These are phyloP conservation scores for Fusarium penzigii DNA, from an alignment of 2,329 filamentous ascomycete species.

Conservation along the genomic window DNA sequence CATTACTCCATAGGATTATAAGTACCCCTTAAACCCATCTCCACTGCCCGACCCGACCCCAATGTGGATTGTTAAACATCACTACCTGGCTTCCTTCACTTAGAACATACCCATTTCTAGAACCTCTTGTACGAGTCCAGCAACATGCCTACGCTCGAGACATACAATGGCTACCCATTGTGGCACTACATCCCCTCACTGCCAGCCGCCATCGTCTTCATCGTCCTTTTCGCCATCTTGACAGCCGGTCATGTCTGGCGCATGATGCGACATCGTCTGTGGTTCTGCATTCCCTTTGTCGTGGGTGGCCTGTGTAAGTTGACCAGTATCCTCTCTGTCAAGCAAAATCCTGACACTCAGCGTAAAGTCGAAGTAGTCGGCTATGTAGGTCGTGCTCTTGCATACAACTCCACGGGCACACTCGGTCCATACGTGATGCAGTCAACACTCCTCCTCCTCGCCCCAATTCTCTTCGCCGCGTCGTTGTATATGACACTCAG, in stretches of 20 bases:
- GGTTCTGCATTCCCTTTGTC: constrained; percentile 51
- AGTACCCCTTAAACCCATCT: not conserved
- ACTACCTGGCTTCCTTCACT: no score
- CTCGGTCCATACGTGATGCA: constrained; percentile 43
- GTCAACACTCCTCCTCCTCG: constrained; percentile 42
- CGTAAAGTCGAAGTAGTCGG: constrained; percentile 37
- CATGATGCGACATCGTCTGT: constrained; percentile 44
- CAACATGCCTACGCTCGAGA: constrained; percentile 22
- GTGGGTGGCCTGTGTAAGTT: constrained; percentile 47
- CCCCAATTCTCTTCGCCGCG: constrained; percentile 47
- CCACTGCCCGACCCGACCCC: no score
- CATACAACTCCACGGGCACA: constrained; percentile 35
- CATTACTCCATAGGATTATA: not conserved
- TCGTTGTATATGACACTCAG: constrained; percentile 48
- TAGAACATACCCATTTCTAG: no score
- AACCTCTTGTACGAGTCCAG: no score
- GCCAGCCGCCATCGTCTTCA: constrained; percentile 46
- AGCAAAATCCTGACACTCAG: not conserved
- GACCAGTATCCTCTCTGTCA: not conserved
- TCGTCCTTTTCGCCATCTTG: constrained; percentile 43
- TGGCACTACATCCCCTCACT: constrained; percentile 42
- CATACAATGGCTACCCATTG: constrained; percentile 24
- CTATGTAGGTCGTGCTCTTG: constrained; percentile 37
- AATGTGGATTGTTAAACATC: no score
- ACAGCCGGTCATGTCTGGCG: constrained; percentile 44